Evolutionary conservation across 345 rosid genomes (phyloP).

Genomic region (Eucalyptus camaldulensis): DNA sequence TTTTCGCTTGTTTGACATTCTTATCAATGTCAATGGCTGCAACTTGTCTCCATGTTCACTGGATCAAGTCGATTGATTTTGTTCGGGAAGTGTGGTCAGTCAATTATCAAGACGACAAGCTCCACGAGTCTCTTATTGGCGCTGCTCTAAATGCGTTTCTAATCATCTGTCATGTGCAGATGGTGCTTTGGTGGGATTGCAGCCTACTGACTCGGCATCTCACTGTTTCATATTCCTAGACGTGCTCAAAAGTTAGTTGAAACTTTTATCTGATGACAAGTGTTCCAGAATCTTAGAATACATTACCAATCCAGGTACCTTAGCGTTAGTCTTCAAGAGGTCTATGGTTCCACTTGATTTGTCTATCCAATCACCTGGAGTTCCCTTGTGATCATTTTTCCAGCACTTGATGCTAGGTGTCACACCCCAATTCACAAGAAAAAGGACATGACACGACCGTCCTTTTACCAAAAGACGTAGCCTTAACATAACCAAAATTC

Average conservation of each 20-base stretch:
- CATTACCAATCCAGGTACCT: neutral
- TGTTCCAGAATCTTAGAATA: neutral
- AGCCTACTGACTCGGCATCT: neutral
- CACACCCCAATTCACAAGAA: too few species aligned
- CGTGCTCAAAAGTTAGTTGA: neutral
- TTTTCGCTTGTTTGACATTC: neutral
- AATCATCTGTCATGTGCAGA: neutral
- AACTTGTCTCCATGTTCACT: neutral
- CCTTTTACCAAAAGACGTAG: too few species aligned
- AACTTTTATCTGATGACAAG: neutral
- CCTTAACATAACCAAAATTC: too few species aligned
- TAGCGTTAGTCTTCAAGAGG: neutral
- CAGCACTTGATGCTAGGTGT: neutral
- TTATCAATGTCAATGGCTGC: neutral
- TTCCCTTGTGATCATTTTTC: neutral
- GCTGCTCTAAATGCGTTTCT: neutral
- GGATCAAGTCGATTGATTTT: neutral
- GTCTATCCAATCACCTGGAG: neutral
- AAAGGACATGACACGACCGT: accelerated
- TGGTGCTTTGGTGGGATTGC: neutral
- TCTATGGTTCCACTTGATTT: neutral
- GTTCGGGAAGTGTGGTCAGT: neutral
- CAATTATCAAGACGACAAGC: neutral
- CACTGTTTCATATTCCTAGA: neutral
- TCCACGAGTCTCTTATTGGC: neutral